Conservation (phyloP, 495 filamentous ascomycete species). For the Xylaria venustula region DNA sequence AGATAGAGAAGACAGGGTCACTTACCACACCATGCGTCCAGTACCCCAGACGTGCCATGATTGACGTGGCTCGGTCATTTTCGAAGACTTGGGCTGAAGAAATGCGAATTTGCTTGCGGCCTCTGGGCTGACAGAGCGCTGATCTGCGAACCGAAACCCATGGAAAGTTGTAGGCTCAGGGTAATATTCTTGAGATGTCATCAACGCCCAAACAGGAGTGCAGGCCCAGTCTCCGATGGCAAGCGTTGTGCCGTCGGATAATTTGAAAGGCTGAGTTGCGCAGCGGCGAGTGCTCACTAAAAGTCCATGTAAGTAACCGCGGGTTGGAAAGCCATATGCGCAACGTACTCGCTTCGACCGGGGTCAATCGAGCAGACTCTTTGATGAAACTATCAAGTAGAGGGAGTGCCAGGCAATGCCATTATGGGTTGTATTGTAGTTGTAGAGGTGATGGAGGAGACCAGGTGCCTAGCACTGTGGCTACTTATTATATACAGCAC, state of each 20-base stretch:
- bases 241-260: constrained; percentile 29
- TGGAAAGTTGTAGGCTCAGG: constrained; percentile 19
- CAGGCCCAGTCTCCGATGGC: constrained; percentile 27
- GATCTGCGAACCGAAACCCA: constrained; percentile 23
- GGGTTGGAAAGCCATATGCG: background rate
- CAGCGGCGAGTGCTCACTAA: constrained; percentile 25
- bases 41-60: constrained; percentile 27
- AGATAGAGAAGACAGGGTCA: background rate
- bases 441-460: no score
- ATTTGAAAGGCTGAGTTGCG: constrained; percentile 23
- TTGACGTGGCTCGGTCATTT: constrained; percentile 4
- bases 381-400: constrained; percentile 40
- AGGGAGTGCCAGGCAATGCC: no score
- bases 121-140: background rate
- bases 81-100: background rate
- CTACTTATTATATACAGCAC: no score
- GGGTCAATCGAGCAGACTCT: constrained; percentile 33
- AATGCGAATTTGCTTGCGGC: background rate
- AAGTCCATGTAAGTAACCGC: background rate
- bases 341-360: constrained; percentile 27
- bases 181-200: constrained; percentile 15
- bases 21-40: constrained; percentile 20
- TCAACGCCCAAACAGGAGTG: constrained; percentile 20
- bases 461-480: no score
- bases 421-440: background rate